These are phyloP conservation scores for Naumovozyma castellii DNA, from an alignment of 805 yeast genomes.

Conservation along the genomic window DNA sequence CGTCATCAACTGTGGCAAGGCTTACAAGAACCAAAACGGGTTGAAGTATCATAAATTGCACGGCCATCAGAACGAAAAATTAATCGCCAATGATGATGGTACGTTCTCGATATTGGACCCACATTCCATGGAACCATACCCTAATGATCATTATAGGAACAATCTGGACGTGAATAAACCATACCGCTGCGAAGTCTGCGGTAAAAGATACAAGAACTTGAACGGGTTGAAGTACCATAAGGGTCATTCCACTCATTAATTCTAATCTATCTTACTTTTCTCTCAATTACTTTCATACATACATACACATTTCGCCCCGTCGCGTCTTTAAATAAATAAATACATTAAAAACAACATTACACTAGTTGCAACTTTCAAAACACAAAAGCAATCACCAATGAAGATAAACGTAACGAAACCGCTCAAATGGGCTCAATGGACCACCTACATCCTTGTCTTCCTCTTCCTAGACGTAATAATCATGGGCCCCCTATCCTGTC, in stretches of 20 bases:
- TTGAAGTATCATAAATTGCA: slow-evolving; percentile 89
- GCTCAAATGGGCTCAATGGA: slow-evolving; percentile 25
- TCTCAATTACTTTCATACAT: not conserved
- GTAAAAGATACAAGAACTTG: slow-evolving; percentile 89
- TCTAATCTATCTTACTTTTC: not conserved
- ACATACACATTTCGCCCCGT: not conserved
- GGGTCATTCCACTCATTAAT: slow-evolving; percentile 88
- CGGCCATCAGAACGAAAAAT: slow-evolving; percentile 93
- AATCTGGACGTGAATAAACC: slow-evolving; percentile 92
- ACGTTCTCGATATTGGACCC: slow-evolving; percentile 90
- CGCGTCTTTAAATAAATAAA: slow-evolving; percentile 1
- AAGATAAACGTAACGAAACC: slow-evolving; percentile 22
- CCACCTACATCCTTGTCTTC: slow-evolving; percentile 11
- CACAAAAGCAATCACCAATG: slow-evolving; percentile 7
- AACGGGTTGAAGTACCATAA: slow-evolving; percentile 95
- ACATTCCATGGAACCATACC: slow-evolving; percentile 75
- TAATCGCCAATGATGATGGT: slow-evolving; percentile 87
- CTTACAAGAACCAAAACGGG: slow-evolving; percentile 97
- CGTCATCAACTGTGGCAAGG: slow-evolving; percentile 95
- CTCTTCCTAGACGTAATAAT: slow-evolving; percentile 17
- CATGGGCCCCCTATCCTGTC: slow-evolving; percentile 21
- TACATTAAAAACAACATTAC: not conserved
- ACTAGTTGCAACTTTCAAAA: not conserved
- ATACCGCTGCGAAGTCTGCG: slow-evolving; percentile 95
- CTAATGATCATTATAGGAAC: slow-evolving; percentile 58